Base-by-base conservation (phyloP, 352 stramenopile species). In the Phytophthora parvispora region DNA sequence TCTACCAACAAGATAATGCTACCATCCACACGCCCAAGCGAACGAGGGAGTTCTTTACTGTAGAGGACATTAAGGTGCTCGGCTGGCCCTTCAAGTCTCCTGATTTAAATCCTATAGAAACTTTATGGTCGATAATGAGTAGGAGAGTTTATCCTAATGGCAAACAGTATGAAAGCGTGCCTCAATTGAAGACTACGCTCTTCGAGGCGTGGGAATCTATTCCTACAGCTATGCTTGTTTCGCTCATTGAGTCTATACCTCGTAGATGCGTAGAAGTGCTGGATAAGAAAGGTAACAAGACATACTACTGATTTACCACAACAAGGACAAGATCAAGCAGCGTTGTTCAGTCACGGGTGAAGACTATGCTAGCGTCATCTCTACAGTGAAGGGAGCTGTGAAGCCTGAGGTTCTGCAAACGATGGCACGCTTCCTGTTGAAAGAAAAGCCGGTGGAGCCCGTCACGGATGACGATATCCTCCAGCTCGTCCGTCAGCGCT, bases 221-320 rank as follows among this genome's bases (percentile, higher is more conserved):
- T 32, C 24, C 36, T 12, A 28, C 22, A 3, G 48, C 32, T 18
- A 38, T 52, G 8, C 27, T 67, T 22, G 18, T 36, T 18, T 62
- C 55, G 15, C 31, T 67, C 5, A 57, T 72, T 24, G 50, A 64
- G 32, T 58, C 64, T 9, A 62, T 64, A 57, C 56, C 38, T 10
- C 57, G 40, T 15, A 32, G 56, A 4, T 72, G 64, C 42, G 42
- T 67, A 6, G 57, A 72, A 54, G 55, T 62, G 2, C 20, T 63
- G 7, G 51, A 72, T 25, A 67, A 54, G 55, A 64, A 60, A 16
- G 54, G 63, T 20, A 60, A 64, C 42, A 72, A 67, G 50, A 57
- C 56, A 20, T 57, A 67, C n/a, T 72, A 67, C 24, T 67, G 22
- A n/a, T n/a, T n/a, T n/a, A 61, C 6, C 56, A 64, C 56, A 73